phyloP scores from a whole-genome alignment of 257 asterid species.

The Lithospermum erythrorhizon region DNA sequence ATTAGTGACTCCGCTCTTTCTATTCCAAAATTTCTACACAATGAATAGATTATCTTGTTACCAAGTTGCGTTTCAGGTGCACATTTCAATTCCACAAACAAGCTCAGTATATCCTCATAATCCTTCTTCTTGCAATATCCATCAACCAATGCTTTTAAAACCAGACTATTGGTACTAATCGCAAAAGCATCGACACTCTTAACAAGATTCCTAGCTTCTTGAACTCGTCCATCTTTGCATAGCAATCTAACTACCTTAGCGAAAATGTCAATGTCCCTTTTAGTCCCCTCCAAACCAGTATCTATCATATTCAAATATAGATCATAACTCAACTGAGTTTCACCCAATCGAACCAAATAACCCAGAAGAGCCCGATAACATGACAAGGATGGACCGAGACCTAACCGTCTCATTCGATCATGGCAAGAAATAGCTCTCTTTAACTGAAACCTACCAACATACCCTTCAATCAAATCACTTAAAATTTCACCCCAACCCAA shows the following conservation, averaged over 20 bases:
- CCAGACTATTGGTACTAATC: conserved; percentile 32
- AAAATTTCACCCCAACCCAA: conserved; percentile 62
- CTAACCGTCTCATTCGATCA: conserved; percentile 51
- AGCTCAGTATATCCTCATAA: conserved; percentile 58
- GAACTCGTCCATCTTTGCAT: conserved; percentile 61
- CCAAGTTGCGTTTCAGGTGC: conserved; percentile 37
- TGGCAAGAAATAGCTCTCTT: conserved; percentile 42
- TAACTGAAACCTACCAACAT: conserved; percentile 40
- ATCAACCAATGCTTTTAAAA: conserved; percentile 33
- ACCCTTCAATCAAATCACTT: conserved; percentile 61
- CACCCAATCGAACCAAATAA: conserved; percentile 42
- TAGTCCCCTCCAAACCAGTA: conserved; percentile 27
- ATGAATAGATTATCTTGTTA: conserved; percentile 52
- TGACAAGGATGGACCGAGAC: conserved; percentile 41
- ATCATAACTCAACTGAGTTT: conserved; percentile 30
- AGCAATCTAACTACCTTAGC: conserved; percentile 52
- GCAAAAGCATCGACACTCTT: conserved; percentile 31
- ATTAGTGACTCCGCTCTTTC: conserved; percentile 40
- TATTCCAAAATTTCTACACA: conserved; percentile 40
- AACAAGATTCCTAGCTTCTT: conserved; percentile 63
- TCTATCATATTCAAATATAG: conserved; percentile 44
- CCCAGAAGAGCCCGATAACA: conserved; percentile 41
- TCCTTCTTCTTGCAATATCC: conserved; percentile 81
- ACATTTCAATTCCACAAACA: conserved; percentile 40
- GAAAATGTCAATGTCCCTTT: conserved; percentile 28